Evolutionary conservation across 2,329 filamentous ascomycete genomes (phyloP), one percentile per base, ranked within the genome.

Genomic region (Pseudopyricularia cyperi): DNA sequence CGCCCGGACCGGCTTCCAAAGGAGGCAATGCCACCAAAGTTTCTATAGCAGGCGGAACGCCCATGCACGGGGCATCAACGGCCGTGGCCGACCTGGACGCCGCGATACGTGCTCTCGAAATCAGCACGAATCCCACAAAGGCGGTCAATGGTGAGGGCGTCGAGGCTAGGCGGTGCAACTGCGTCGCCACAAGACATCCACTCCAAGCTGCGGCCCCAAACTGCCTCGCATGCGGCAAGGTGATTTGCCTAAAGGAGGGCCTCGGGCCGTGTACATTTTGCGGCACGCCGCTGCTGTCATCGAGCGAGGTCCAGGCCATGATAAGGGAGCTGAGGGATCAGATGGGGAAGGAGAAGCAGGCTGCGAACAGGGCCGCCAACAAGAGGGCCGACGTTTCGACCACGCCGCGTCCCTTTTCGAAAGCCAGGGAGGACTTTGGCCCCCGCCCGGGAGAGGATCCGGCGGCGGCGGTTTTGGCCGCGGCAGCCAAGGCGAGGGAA

Each of bases 181-280:
- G 93, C 65, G 89, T 94, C 61, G 93, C 87, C 0, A 82, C 86
- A 0, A 80, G 87, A 2, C 93, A 98, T 65, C 87, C 91, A 1
- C 77, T 97, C 3, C 84, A 96, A 46, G 80, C 80, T n/a, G 89
- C 91, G 0, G 89, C 90, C 0, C 93, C 93, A 1, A 98, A 97
- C 64, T 98, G 93, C 63, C 71, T 94, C 15, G 83, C 78, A 46
- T 98, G 93, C 61, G 93, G 93, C 54, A 97, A 97, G 65, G 89
- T 98, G 12, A 84, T 97, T 52, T 98, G 93, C 65, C 81, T 95
- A 24, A 90, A 93, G 61, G 90, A 98, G 67, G 93, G 93, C 0
- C 74, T 97, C 1, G 91, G 91, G 0, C 91, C 91, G 0, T 98
- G 93, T 66, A 96, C 91, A 0, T 96, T 87, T 62, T 98, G 93